Evolutionary conservation across 1,139 yeast species (phyloP), one percentile per base, ranked within the genome.

Genomic region (Sugiyamaella novakii): DNA sequence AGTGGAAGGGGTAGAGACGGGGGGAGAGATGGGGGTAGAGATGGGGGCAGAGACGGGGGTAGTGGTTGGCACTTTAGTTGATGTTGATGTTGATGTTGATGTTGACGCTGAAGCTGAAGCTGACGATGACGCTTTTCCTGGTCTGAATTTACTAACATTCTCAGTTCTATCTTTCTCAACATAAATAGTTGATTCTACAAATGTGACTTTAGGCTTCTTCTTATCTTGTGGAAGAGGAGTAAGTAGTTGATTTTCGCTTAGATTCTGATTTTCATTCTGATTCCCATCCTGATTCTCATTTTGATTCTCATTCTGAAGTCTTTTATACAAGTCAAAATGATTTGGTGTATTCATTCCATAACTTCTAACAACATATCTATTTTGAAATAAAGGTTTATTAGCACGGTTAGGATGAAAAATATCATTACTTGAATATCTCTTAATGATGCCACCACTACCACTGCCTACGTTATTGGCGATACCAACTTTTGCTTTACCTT

Each of bases 401-500:
- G 19, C 21, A 6, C 35, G 35, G 17, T 31, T 31, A 15, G n/a
- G 8, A 22, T 22, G 5, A 22, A 22, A 22, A 22, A 22, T 8
- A 6, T 5, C 25, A 22, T 22, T 22, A 6, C 25, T 22, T 6
- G 8, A 5, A 22, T 22, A 22, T 22, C 25, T 22, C 19, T 15
- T 10, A 33, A 11, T 17, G 22, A 8, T 33, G 18, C 19, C 36
- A 12, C 11, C 22, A 33, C n/a, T 15, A n/a, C 18, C 12, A 7
- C 5, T 33, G 25, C 15, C 27, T 5, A 24, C 18, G 2, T 15
- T 18, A 25, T 18, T 24, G 14, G 8, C 18, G 15, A 10, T 17
- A 3, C 43, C 34, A 11, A 17, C 25, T 17, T 19, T 18, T n/a
- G 19, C 43, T 18, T 38, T 38, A 8, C 43, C 43, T 3, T 38